phyloP scores from a whole-genome alignment of 1,284 basidiomycete species.

The Cryptococcus neoformans region DNA sequence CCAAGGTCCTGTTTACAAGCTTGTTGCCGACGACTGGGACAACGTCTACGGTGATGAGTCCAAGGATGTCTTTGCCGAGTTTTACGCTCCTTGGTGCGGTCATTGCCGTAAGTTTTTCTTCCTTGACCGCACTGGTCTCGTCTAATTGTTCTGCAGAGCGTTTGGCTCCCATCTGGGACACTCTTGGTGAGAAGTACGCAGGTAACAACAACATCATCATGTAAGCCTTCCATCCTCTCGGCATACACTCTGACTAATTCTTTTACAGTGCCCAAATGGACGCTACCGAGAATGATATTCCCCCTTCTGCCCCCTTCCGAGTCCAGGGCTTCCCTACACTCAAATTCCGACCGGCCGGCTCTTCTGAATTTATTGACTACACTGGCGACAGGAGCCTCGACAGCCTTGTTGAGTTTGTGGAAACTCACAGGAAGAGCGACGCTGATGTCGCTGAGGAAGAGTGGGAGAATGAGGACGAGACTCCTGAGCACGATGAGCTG shows the following conservation, averaged over 20 bases:
- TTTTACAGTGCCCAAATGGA: slow-evolving; percentile 86
- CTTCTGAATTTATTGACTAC: slow-evolving; percentile 83
- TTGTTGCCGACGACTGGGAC: slow-evolving; percentile 91
- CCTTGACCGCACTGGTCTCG: slow-evolving; percentile 2
- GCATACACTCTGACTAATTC: background rate
- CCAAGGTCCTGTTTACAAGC: slow-evolving; percentile 74
- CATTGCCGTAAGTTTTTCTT: slow-evolving; percentile 41
- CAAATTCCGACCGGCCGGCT: slow-evolving; percentile 93
- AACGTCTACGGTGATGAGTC: slow-evolving; percentile 76
- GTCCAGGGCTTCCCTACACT: slow-evolving; percentile 84
- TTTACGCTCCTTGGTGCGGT: slow-evolving; percentile 90
- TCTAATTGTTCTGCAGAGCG: slow-evolving; percentile 46
- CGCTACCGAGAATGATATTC: slow-evolving; percentile 94
- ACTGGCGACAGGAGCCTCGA: slow-evolving; percentile 87
- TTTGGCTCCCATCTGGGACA: slow-evolving; percentile 92
- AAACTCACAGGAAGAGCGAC: slow-evolving; percentile 68
- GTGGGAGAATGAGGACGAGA: slow-evolving; percentile 28
- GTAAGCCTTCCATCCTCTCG: slow-evolving; percentile 52
- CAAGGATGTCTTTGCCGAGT: slow-evolving; percentile 96
- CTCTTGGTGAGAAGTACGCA: slow-evolving; percentile 80
- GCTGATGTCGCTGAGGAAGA: slow-evolving; percentile 23
- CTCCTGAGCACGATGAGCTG: slow-evolving; percentile 40
- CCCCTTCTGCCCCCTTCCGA: slow-evolving; percentile 79
- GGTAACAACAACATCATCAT: slow-evolving; percentile 78
- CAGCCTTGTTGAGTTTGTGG: slow-evolving; percentile 76